Base-by-base conservation (phyloP, 306 rosid species). In the Astragalus membranaceus region DNA sequence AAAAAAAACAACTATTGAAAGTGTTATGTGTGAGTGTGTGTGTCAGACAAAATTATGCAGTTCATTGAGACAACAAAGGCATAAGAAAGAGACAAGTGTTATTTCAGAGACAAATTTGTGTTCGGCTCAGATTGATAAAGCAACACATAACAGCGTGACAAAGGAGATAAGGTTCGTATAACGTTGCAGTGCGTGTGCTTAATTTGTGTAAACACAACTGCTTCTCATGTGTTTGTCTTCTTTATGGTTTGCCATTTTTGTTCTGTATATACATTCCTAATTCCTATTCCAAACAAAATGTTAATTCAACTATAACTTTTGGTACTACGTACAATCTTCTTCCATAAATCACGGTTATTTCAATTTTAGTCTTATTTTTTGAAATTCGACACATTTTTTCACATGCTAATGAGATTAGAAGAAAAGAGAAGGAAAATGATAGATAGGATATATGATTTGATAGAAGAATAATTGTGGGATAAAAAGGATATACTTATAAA, bases 121-220 rank as follows among this genome's bases (percentile, higher is more conserved):
- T 74, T 73, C 51, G 76, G 48, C 69, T 67, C 72, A 74, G 83
- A 81, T 9, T 69, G 79, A 79, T 35, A 67, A 62, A 43, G 69
- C 78, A 72, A 7, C 67, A 26, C 13, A 55, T 10, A 61, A 29
- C 37, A 63, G 29, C 54, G 69, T 77, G 59, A 42, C 61, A 76
- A 65, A 78, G 62, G 74, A 75, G 84, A 85, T 78, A 77, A 82
- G 88, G 82, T 72, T 50, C 53, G 58, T 70, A 32, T 37, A 8
- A 51, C 52, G 54, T 70, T 71, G 30, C 73, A 23, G 77, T 43
- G 69, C 46, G 61, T 59, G 47, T 80, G 52, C 72, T 55, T 51
- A 56, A 37, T 72, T 81, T 37, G 80, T 68, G 60, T 71, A 77
- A 67, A 70, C 81, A 61, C 36, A 67, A 42, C 50, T 56, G 58